phyloP scores from a whole-genome alignment of 352 stramenopile genomes.

The Phytophthora brassicae region DNA sequence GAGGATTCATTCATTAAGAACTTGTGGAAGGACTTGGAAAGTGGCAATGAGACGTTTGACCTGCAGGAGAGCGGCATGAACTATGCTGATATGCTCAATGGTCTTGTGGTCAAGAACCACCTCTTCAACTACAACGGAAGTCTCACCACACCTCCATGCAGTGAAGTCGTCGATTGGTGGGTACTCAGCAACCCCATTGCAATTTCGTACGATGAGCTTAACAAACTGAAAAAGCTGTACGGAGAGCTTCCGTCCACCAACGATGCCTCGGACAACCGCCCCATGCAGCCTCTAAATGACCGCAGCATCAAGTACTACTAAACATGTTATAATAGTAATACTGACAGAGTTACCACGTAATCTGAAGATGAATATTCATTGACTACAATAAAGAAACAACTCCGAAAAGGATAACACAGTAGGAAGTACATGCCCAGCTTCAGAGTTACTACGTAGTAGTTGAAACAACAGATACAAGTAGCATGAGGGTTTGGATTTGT shows the following conservation, averaged over 20 bases:
- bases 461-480: no score
- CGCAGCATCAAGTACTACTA: slow-evolving; percentile 55
- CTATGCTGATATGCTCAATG: slow-evolving; percentile 60
- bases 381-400: no score
- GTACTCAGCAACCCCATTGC: slow-evolving; percentile 57
- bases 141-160: slow-evolving; percentile 59
- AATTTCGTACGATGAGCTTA: slow-evolving; percentile 41
- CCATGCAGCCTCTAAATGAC: slow-evolving; percentile 52
- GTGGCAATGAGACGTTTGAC: slow-evolving; percentile 35
- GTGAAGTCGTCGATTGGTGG: slow-evolving; percentile 63
- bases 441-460: neutral
- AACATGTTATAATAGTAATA: neutral
- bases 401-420: slow-evolving; percentile 1
- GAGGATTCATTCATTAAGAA: slow-evolving; percentile 53
- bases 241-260: slow-evolving; percentile 34
- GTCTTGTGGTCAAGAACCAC: slow-evolving; percentile 51
- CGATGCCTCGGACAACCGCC: slow-evolving; percentile 47
- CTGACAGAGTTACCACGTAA: no score
- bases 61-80: slow-evolving; percentile 44
- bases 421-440: neutral
- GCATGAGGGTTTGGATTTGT: no score
- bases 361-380: no score
- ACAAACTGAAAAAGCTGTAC: slow-evolving; percentile 39
- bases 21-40: slow-evolving; percentile 45
- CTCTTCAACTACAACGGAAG: slow-evolving; percentile 70